phyloP scores from a whole-genome alignment of 768 basidiomycete species.

The Flagelloscypha sp. region DNA sequence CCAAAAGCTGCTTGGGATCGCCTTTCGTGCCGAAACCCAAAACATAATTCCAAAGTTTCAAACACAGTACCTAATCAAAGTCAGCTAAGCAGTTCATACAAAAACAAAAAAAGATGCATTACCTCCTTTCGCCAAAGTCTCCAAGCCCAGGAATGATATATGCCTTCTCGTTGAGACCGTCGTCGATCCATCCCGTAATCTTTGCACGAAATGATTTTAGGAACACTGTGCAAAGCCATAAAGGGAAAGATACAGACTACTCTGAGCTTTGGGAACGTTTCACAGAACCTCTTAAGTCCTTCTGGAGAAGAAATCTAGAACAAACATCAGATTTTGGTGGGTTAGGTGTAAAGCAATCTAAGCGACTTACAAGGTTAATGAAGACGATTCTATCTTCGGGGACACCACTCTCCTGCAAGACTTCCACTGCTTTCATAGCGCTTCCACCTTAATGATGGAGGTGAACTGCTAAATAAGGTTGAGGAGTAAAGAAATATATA shows the following conservation, averaged over 20 bases:
- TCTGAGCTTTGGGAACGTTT: constrained; percentile 63
- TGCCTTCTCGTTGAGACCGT: constrained; percentile 83
- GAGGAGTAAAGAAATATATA: constrained; percentile 1
- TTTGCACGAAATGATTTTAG: constrained; percentile 18
- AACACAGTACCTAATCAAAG: constrained; percentile 14
- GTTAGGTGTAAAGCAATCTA: background rate
- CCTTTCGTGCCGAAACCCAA: background rate
- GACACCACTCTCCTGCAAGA: constrained; percentile 85
- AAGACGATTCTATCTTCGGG: constrained; percentile 94
- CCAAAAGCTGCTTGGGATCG: background rate
- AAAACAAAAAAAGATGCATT: constrained; percentile 11
- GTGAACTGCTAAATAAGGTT: background rate
- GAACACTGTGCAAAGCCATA: background rate
- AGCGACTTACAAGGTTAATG: constrained; percentile 69
- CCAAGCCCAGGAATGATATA: constrained; percentile 93
- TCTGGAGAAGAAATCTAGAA: constrained; percentile 80
- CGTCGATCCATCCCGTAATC: constrained; percentile 95
- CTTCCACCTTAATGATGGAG: constrained; percentile 61
- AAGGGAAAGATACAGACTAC: constrained; percentile 45
- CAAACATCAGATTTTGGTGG: constrained; percentile 2
- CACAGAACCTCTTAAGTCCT: constrained; percentile 75
- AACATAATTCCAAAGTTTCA: too few relatives aligned
- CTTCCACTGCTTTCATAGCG: constrained; percentile 95
- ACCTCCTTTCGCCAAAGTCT: constrained; percentile 94
- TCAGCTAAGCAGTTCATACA: constrained; percentile 7